Evolutionary conservation across 164 flowering plant genomes (phyloP).

Genomic region (Stephania japonica): DNA sequence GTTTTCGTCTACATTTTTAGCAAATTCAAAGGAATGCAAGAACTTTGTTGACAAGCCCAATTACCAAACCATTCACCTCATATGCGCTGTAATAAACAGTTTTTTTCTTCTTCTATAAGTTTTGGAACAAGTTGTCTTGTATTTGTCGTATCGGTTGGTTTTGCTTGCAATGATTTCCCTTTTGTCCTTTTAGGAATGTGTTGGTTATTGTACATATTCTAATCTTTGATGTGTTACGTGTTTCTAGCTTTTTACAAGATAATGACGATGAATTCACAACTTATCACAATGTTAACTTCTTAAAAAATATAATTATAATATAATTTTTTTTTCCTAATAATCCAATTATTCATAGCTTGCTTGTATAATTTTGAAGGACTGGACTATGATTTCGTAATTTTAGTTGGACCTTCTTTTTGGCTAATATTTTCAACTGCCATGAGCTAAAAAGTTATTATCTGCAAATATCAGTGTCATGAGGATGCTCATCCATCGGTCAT

Average conservation of each 20-base stretch:
- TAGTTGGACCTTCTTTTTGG: background rate
- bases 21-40: no score
- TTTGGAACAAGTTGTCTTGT: background rate
- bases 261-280: background rate
- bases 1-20: no score
- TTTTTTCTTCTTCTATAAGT: no score
- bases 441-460: background rate
- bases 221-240: background rate
- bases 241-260: background rate
- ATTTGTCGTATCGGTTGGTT: background rate
- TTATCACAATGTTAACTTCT: background rate
- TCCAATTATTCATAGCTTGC: background rate
- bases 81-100: background rate
- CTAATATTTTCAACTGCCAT: no score
- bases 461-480: background rate
- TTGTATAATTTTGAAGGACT: no score
- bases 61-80: background rate
- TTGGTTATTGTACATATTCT: background rate
- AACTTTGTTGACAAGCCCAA: no score
- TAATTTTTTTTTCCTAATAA: background rate
- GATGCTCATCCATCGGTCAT: background rate
- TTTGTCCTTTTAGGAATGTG: no score
- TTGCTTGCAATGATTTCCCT: background rate
- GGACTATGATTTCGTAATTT: background rate
- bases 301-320: background rate